Percentiles rank a stretch among this genome's conserved stretches.
phyloP scores from a whole-genome alignment of 768 basidiomycete species.

The Ramaria sp. region DNA sequence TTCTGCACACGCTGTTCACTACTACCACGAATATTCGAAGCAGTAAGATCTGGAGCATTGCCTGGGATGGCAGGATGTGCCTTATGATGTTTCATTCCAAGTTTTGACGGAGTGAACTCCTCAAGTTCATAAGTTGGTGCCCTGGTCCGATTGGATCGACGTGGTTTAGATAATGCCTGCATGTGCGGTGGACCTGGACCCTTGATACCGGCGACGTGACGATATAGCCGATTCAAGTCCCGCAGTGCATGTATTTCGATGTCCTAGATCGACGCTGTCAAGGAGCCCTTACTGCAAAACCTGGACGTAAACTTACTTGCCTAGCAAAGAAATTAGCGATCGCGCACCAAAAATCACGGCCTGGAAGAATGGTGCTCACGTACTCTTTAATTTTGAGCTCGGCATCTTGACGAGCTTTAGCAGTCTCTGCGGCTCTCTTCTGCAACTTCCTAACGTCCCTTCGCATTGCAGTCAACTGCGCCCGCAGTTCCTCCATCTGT shows the following conservation, averaged over 20 bases:
- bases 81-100: neutral
- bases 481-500: neutral
- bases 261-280: neutral
- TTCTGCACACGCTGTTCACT: neutral
- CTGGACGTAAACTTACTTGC: neutral
- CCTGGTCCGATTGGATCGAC: neutral
- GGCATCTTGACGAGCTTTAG: neutral
- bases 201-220: neutral
- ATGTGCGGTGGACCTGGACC: neutral
- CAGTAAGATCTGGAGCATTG: neutral
- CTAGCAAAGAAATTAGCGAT: neutral
- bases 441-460: neutral
- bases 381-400: neutral
- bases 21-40: neutral
- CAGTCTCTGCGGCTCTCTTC: neutral
- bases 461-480: neutral
- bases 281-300: neutral
- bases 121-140: neutral
- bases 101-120: neutral
- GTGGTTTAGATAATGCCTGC: neutral
- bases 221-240: neutral
- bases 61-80: neutral
- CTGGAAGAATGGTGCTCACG: neutral
- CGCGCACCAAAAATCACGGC: too few relatives aligned
- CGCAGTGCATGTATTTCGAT: neutral